phyloP scores from a whole-genome alignment of 306 rosid genomes.

The Quercus berberidifolia region DNA sequence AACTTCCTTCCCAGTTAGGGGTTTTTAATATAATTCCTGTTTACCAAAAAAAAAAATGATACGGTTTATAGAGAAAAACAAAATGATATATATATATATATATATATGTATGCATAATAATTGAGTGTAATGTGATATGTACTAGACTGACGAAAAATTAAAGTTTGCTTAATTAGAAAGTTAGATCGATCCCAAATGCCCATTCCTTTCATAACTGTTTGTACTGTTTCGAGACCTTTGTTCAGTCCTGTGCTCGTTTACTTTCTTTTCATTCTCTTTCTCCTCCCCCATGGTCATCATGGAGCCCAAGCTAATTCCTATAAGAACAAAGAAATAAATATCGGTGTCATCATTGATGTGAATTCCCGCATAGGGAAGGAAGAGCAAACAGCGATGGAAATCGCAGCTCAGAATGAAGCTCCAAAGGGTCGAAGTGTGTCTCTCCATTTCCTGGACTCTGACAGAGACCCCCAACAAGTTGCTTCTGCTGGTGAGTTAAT shows the following conservation, averaged over 20 bases:
- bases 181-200: neutral
- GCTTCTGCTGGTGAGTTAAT: no score
- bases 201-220: neutral
- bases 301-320: constrained; percentile 1
- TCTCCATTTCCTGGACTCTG: neutral
- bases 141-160: no score
- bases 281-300: neutral
- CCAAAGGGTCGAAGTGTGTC: neutral
- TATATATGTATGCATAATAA: no score
- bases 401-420: constrained; percentile 26
- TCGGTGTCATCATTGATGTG: constrained; percentile 39
- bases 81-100: no score
- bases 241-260: constrained; percentile 3
- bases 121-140: no score
- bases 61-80: no score
- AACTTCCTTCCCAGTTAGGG: no score
- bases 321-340: neutral
- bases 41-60: no score
- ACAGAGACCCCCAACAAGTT: no score
- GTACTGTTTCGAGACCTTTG: neutral
- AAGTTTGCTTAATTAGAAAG: no score
- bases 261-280: neutral
- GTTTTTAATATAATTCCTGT: no score
- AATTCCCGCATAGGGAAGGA: constrained; percentile 25
- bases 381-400: constrained; percentile 32